Base-by-base conservation (phyloP, 768 basidiomycete genomes). In the Tulasnella sp. region DNA sequence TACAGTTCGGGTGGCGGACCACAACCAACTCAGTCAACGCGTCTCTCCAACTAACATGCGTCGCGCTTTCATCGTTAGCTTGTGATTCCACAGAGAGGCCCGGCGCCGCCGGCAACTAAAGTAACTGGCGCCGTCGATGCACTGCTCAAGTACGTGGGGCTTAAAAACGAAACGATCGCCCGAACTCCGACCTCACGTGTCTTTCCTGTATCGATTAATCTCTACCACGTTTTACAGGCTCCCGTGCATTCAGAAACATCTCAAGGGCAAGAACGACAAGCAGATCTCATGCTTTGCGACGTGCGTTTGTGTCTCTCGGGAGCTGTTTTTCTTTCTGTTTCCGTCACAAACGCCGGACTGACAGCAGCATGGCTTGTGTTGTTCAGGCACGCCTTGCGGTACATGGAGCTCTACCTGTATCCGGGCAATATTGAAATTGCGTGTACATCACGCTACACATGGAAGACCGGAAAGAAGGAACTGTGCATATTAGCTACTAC, bases 261-360 rank as follows among this genome's bases (percentile, higher is more conserved):
- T 86, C 70, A 81, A 80, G 69, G 72, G 73, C 65, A 87, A 86
- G 71, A 81, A 78, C 66, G 84, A 87, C 75, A 84, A 87, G 67
- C 88, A 92, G 75, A 82, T 89, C 70, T 90, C 91, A 74, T 88
- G 88, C 56, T 92, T 91, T 70, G 84, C 88, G 73, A 92, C 88
- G 88, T 91, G 79, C 73, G 88, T 83, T 65, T 51, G 62, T 65
- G 21, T 45, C 49, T 51, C 41, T 27, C 27, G 17, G 64, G 65
- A 56, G 63, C 63, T 54, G 64, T 51, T 65, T 65, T 64, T 64
- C 62, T 61, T 68, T 64, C 67, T 64, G 63, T 66, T 68, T 51
- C 56, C 59, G 38, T 48, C 32, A 59, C 51, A 34, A 63, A 65
- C 64, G 58, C 56, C 61, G 34, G 34, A 38, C 5, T 15, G 5